Evolutionary conservation across 2,329 filamentous ascomycete species (phyloP).

Genomic region (Pseudopithomyces maydicus): DNA sequence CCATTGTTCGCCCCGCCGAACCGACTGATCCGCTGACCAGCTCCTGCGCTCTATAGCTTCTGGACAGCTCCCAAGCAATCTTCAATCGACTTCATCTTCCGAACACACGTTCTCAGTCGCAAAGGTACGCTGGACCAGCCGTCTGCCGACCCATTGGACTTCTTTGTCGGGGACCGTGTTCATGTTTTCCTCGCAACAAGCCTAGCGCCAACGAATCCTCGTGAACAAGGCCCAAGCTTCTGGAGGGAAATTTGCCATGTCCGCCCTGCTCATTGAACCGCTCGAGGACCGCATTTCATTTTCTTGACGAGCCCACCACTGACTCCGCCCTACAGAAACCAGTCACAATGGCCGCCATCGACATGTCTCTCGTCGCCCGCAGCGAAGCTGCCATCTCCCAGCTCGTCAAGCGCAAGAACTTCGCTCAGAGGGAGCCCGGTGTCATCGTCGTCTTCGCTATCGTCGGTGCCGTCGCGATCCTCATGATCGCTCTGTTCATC

Average conservation of each 20-base stretch:
- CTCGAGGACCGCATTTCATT: background rate
- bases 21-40: slow-evolving; percentile 38
- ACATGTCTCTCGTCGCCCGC: slow-evolving; percentile 43
- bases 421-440: slow-evolving; percentile 62
- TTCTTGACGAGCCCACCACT: slow-evolving; percentile 8
- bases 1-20: slow-evolving; percentile 30
- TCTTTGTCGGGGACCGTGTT: slow-evolving; percentile 13
- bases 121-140: slow-evolving; percentile 38
- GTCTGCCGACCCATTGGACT: slow-evolving; percentile 23
- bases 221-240: slow-evolving; percentile 16
- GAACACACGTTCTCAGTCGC: slow-evolving; percentile 25
- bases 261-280: background rate
- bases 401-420: slow-evolving; percentile 62
- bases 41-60: slow-evolving; percentile 30
- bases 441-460: slow-evolving; percentile 68
- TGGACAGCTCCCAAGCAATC: slow-evolving; percentile 26
- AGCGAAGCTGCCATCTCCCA: slow-evolving; percentile 44
- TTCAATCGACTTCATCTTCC: slow-evolving; percentile 18
- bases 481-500: slow-evolving; percentile 57
- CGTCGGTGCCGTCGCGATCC: slow-evolving; percentile 60
- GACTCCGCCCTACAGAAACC: slow-evolving; percentile 24
- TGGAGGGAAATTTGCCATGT: background rate
- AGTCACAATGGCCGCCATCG: slow-evolving; percentile 44
- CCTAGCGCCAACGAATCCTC: slow-evolving; percentile 23
- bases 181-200: slow-evolving; percentile 13